These are phyloP conservation scores for Alternaria sp. DNA, from an alignment of 2,329 filamentous ascomycete genomes.

Conservation along the genomic window DNA sequence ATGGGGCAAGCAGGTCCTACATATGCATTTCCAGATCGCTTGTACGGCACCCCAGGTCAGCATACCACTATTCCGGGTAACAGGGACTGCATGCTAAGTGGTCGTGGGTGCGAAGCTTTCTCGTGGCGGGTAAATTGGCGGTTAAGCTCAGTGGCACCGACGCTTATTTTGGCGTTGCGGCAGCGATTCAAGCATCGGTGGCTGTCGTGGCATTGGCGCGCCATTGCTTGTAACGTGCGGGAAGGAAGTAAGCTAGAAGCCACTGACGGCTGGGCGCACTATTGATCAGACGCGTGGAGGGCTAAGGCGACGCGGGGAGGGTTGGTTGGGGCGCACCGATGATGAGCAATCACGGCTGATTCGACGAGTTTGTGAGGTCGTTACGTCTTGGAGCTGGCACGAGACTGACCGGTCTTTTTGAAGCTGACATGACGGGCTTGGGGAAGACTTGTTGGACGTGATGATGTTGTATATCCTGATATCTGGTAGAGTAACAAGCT, in stretches of 20 bases:
- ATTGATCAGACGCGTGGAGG: neutral
- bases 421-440: neutral
- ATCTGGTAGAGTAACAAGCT: neutral
- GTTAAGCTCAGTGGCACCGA: constrained; percentile 15
- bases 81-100: constrained; percentile 1
- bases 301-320: neutral
- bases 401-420: neutral
- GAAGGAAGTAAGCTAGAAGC: neutral
- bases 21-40: constrained; percentile 10
- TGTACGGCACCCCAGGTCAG: neutral
- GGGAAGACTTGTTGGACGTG: neutral
- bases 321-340: neutral
- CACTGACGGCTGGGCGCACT: neutral
- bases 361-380: neutral
- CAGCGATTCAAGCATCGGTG: constrained; percentile 8
- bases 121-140: constrained; percentile 8
- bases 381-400: neutral
- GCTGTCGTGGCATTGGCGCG: neutral
- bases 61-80: constrained; percentile 3
- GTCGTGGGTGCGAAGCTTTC: constrained; percentile 5
- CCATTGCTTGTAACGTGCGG: constrained; percentile 1
- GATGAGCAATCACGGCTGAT: constrained; percentile 8
- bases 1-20: constrained; percentile 7
- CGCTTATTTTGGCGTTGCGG: constrained; percentile 2
- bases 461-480: neutral